A percentile compares a stretch with the other conserved stretches of the same genome.
Conservation (phyloP, 176 grass and related monocot genomes). For the Rhynchospora pubera region DNA sequence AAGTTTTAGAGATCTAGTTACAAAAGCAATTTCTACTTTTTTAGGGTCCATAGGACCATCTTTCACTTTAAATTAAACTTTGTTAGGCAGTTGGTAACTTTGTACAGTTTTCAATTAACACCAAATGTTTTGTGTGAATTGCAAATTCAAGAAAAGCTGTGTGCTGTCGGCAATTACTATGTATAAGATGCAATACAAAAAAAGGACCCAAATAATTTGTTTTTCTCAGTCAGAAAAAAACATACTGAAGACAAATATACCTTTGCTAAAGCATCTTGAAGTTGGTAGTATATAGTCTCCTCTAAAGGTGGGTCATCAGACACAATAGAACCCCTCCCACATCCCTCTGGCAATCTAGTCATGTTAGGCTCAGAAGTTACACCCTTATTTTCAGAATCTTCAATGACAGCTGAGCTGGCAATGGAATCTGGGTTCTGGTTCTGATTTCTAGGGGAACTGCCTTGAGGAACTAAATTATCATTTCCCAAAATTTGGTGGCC, state of each 20-base stretch:
- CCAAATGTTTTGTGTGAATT: neutral
- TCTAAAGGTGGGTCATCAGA: constrained; percentile 34
- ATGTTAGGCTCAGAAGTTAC: constrained; percentile 28
- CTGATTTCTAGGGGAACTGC: constrained; percentile 32
- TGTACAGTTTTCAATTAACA: neutral
- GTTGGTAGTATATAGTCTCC: constrained; percentile 47
- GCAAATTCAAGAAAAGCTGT: neutral
- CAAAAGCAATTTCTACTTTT: neutral
- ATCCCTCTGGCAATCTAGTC: constrained; percentile 26
- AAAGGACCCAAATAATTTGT: constrained; percentile 12
- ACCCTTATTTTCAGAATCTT: constrained; percentile 29
- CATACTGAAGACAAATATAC: constrained; percentile 10
- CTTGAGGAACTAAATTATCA: constrained; percentile 33
- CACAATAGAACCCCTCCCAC: constrained; percentile 7
- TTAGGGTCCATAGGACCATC: neutral
- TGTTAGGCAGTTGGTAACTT: neutral
- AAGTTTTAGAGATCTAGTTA: neutral
- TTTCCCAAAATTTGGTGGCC: constrained; percentile 27
- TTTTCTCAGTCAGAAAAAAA: constrained; percentile 5
- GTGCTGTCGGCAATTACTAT: neutral
- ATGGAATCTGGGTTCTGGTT: constrained; percentile 26
- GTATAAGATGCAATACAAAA: constrained; percentile 15
- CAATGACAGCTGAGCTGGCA: constrained; percentile 20
- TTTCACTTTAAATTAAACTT: neutral
- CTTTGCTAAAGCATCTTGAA: constrained; percentile 50